A percentile compares a stretch with the other conserved stretches of the same genome.
Conservation (phyloP, 805 yeast genomes). For the Isabelozyma gotoi region DNA sequence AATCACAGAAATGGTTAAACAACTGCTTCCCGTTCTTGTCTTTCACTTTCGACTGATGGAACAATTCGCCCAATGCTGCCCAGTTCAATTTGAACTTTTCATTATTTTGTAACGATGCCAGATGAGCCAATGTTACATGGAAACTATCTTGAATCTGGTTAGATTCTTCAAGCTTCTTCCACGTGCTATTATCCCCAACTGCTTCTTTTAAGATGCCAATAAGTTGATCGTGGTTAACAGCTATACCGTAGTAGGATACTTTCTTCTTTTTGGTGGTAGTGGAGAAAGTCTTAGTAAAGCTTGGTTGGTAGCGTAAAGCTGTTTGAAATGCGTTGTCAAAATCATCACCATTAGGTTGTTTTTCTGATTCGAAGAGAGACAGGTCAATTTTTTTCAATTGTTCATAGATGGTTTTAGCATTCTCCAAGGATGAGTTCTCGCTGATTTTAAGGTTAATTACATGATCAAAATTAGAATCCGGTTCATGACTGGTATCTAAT, state of each 20-base stretch:
- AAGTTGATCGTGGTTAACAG: constrained; percentile 19
- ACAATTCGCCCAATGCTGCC: constrained; percentile 12
- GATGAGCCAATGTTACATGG: constrained; percentile 69
- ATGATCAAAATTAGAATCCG: constrained; percentile 68
- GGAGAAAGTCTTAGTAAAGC: constrained; percentile 34
- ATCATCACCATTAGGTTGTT: constrained; percentile 39
- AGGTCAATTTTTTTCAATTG: constrained; percentile 43
- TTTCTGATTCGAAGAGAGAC: constrained; percentile 28
- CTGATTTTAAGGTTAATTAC: constrained; percentile 57
- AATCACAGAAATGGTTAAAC: constrained; percentile 26
- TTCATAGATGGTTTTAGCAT: constrained; percentile 45
- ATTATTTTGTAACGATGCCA: constrained; percentile 8
- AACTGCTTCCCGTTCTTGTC: constrained; percentile 18
- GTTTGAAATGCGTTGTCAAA: constrained; percentile 47
- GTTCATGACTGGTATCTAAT: constrained; percentile 43
- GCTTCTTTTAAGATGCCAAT: constrained; percentile 3
- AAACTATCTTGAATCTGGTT: constrained; percentile 51
- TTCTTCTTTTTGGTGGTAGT: constrained; percentile 6
- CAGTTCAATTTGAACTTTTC: constrained; percentile 17
- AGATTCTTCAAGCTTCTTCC: constrained; percentile 21
- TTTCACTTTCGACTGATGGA: constrained; percentile 9
- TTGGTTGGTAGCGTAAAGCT: constrained; percentile 59
- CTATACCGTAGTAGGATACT: constrained; percentile 45
- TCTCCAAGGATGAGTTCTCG: constrained; percentile 41
- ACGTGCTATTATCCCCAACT: constrained; percentile 10